Base-by-base conservation (phyloP, 805 yeast genomes). In the Yamadazyma akitaensis region DNA sequence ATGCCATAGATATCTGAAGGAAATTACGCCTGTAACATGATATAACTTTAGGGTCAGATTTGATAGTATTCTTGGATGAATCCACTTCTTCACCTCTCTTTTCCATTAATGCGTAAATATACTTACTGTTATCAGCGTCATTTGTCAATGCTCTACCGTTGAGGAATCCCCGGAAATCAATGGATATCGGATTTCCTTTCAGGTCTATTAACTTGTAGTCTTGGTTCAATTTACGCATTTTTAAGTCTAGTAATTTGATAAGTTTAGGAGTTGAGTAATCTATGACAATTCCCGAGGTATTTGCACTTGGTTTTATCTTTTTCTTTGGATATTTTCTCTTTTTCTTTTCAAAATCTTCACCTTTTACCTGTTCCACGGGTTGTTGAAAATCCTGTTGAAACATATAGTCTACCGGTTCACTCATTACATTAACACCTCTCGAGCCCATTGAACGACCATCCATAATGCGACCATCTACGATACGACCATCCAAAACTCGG, bases 1-100 rank as follows among this genome's bases (percentile, higher is more conserved):
- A 51, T 51, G 59, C 63, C 34, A 66, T 43, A 9, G 64, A 53
- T 6, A 70, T 50, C 49, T 67, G 72, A 40, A 73, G 70, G 53
- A 58, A 70, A 51, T 74, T 74, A 46, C 79, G 54, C 49, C 79
- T 56, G 54, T 74, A 74, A 51, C 78, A 73, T 10, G 75, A 66
- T 19, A 73, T 64, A n/a, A 71, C 73, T 44, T 57, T 63, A 11
- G 75, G 72, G 35, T 62, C 62, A 6, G 51, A 35, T 21, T 42
- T 34, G 19, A 52, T 45, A 3, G 38, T 33, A 17, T 49, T 51
- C 16, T 51, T 50, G 26, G 41, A 49, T 10, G 31, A 21, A 11
- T 45, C 34, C 3, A 37, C 30, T 14, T 34, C 43, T 16, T 46
- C 41, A 2, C 41, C 32, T 21, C 31, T 37, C 13, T 42, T 42